phyloP scores from a whole-genome alignment of 192 early-diverging fungal genomes.

The Linnemannia exigua region DNA sequence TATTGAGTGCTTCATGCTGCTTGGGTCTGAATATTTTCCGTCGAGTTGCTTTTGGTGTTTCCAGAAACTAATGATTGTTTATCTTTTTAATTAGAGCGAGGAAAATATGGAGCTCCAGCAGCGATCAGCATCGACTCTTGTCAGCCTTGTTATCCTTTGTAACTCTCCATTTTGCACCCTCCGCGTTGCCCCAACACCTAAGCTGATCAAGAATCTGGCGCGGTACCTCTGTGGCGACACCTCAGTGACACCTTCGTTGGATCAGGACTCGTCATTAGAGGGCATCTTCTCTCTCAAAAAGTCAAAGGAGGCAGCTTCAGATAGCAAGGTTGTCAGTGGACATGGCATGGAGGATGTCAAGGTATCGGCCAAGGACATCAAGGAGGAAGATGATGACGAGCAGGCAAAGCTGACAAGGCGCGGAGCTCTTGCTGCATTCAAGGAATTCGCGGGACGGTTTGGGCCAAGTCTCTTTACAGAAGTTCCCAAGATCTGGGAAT shows the following conservation, averaged over 20 bases:
- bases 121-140: slow-evolving; percentile 67
- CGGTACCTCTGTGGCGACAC: slow-evolving; percentile 90
- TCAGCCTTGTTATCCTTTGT: slow-evolving; percentile 66
- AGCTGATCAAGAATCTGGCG: slow-evolving; percentile 90
- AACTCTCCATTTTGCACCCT: slow-evolving; percentile 54
- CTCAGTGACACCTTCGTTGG: slow-evolving; percentile 73
- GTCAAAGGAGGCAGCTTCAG: slow-evolving; percentile 55
- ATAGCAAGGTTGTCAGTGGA: slow-evolving; percentile 29
- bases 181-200: slow-evolving; percentile 76
- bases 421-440: slow-evolving; percentile 74
- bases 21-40: not conserved
- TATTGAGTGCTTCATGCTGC: slow-evolving; percentile 14
- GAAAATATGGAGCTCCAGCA: slow-evolving; percentile 71
- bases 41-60: not conserved
- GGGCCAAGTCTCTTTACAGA: slow-evolving; percentile 73
- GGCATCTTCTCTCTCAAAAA: slow-evolving; percentile 69
- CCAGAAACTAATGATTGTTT: not conserved
- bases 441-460: slow-evolving; percentile 76
- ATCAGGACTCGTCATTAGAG: slow-evolving; percentile 58
- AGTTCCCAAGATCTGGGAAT: slow-evolving; percentile 82
- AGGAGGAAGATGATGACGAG: slow-evolving; percentile 64
- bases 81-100: slow-evolving; percentile 62
- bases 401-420: slow-evolving; percentile 73
- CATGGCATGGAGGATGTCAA: slow-evolving; percentile 57
- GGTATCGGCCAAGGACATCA: slow-evolving; percentile 39